A percentile compares a stretch with the other conserved stretches of the same genome.
phyloP scores from a whole-genome alignment of 169 alveolate species.

The Plasmodium berghei region DNA sequence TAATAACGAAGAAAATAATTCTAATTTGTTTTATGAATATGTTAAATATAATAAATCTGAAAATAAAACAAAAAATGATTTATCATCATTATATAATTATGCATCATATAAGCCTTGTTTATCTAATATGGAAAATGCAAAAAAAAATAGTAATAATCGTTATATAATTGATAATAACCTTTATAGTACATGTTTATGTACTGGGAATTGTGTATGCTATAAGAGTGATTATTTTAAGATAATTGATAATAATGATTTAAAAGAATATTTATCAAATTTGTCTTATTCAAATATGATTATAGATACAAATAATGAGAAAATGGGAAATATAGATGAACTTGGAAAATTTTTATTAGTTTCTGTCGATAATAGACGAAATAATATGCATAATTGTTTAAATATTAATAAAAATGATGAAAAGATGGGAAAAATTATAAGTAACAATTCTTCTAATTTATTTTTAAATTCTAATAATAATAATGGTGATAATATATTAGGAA shows the following conservation, averaged over 20 bases:
- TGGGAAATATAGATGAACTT: slow-evolving; percentile 33
- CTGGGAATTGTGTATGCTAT: background rate
- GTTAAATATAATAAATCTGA: background rate
- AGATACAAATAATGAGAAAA: slow-evolving; percentile 22
- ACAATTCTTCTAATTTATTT: too few relatives aligned
- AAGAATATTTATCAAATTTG: slow-evolving; percentile 11
- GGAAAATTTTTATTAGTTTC: slow-evolving; percentile 35
- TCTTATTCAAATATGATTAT: slow-evolving; percentile 19
- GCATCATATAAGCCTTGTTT: slow-evolving; percentile 10
- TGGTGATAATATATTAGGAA: too few relatives aligned
- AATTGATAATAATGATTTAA: slow-evolving; percentile 2
- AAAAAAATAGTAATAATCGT: background rate
- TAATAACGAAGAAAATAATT: slow-evolving; percentile 1
- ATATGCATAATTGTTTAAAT: too few relatives aligned
- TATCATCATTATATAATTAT: slow-evolving; percentile 13
- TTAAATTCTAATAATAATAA: too few relatives aligned
- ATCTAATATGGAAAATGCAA: background rate
- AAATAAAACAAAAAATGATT: slow-evolving; percentile 7
- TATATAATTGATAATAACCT: too few relatives aligned
- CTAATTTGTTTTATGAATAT: background rate
- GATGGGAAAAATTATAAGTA: too few relatives aligned
- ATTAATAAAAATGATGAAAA: too few relatives aligned
- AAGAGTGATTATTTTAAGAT: background rate
- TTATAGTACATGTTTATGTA: too few relatives aligned
- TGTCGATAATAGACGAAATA: background rate